A percentile compares a stretch with the other conserved stretches of the same genome.
Conservation (phyloP, 2,329 filamentous ascomycete genomes). For the Cyphellophora europaea region DNA sequence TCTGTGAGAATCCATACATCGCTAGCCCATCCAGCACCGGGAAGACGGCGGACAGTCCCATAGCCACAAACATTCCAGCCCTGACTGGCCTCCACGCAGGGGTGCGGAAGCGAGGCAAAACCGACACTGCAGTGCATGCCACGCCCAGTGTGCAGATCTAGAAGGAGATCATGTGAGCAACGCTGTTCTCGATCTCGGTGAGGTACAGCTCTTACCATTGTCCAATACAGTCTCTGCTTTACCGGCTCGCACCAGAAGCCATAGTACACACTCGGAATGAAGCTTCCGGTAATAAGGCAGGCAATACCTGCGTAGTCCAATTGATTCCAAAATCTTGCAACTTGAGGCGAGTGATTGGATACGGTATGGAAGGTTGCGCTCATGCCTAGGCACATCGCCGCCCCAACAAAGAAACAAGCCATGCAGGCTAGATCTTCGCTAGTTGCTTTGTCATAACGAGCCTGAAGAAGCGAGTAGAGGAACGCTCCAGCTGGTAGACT, state of each 20-base stretch:
- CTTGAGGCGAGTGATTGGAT: conserved; percentile 69
- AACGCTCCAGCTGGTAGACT: conserved; percentile 30
- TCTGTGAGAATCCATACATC: conserved; percentile 55
- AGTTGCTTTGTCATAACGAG: conserved; percentile 57
- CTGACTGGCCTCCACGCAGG: conserved; percentile 77
- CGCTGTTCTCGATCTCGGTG: background rate
- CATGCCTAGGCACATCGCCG: conserved; percentile 65
- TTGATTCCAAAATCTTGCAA: conserved; percentile 80
- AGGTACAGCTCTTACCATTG: conserved; percentile 50
- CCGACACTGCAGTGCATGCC: conserved; percentile 67
- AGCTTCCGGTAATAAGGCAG: conserved; percentile 80
- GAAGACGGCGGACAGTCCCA: conserved; percentile 75
- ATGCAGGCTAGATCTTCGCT: conserved; percentile 61
- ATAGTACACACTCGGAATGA: conserved; percentile 81
- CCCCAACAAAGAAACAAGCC: conserved; percentile 68
- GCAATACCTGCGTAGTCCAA: conserved; percentile 94
- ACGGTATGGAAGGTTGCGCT: conserved; percentile 79
- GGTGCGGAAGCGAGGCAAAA: conserved; percentile 74
- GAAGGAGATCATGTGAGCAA: conserved; percentile 3
- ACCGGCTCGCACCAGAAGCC: conserved; percentile 64
- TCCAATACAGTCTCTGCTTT: conserved; percentile 64
- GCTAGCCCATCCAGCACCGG: conserved; percentile 69
- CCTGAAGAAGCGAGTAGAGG: conserved; percentile 49
- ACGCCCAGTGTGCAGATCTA: conserved; percentile 70
- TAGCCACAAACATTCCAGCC: conserved; percentile 77